Evolutionary conservation across 192 early-diverging fungal genomes (phyloP), one percentile per base, ranked within the genome.

Genomic region (Coemansia sp.): DNA sequence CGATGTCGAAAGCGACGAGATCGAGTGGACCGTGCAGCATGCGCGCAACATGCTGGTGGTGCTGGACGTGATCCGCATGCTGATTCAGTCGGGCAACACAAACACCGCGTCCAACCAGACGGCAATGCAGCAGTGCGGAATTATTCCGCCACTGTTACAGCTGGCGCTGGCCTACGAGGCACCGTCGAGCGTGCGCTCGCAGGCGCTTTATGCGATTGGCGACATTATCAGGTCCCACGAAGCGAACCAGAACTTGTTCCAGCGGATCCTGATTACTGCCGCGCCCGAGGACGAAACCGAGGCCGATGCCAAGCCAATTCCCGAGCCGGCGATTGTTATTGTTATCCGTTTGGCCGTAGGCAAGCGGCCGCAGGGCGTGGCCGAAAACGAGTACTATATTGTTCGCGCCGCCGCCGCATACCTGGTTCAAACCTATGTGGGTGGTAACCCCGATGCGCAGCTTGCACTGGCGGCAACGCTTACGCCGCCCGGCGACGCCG

Each of bases 31-130:
- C 83, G 82, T 88, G 10, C 94, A 97, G 70, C 90, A 94, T 54
- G 82, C 85, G 5, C 81, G 80, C 53, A 97, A 97, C 58, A 90
- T 90, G 40, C 82, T 87, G n/a, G 80, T 90, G 15, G 86, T 95
- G 0, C 75, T 99, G 50, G 89, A 94, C 41, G 74, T 97, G 35
- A 84, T 97, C 28, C 82, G 91, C 21, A 90, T 95, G 58, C 79
- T 99, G 21, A 89, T 91, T 4, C 91, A 85, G 34, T 90, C 89
- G 8, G 90, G 90, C 44, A 91, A 88, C 60, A 84, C 85, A 12
- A 97, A 90, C 60, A 94, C 94, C 0, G 57, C 73, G 7, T 78
- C 82, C 3, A 99, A 99, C 67, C 96, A 98, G 68, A 89, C 86
- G 34, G 86, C 91, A 0, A 94, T 98, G 84, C 66, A 80, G 48